Evolutionary conservation across 2,329 filamentous ascomycete genomes (phyloP).

Genomic region (Colletotrichum agaves): DNA sequence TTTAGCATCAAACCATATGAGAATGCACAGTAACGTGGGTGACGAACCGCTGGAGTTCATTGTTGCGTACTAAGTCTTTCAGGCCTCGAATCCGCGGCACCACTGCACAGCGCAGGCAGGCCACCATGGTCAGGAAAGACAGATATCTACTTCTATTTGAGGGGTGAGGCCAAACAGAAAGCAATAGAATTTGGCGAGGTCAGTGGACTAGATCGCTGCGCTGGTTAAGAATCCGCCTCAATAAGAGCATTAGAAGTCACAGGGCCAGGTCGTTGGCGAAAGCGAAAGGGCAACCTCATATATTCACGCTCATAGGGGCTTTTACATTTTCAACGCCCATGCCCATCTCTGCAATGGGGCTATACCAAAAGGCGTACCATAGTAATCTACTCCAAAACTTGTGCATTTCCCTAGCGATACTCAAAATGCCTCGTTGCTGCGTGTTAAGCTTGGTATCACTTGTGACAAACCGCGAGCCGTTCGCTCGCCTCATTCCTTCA

Average conservation of each 20-base stretch:
- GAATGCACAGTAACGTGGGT: conserved; percentile 35
- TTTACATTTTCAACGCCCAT: conserved; percentile 1
- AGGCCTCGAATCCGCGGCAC: conserved; percentile 10
- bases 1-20: background rate
- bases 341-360: background rate
- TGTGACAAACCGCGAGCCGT: background rate
- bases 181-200: background rate
- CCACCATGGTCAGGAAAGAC: background rate
- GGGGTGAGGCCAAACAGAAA: background rate
- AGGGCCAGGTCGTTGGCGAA: too few species aligned
- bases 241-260: too few species aligned
- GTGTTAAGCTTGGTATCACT: background rate
- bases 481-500: background rate
- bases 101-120: background rate
- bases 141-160: too few species aligned
- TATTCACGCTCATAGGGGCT: conserved; percentile 13
- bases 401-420: background rate
- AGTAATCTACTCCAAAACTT: background rate
- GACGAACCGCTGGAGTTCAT: conserved; percentile 25
- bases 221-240: too few species aligned
- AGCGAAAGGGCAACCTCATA: background rate
- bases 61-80: conserved; percentile 34
- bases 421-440: background rate
- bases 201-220: background rate
- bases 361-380: conserved; percentile 14